phyloP scores from a whole-genome alignment of 129 eudicot genomes.

The Lonicera japonica region DNA sequence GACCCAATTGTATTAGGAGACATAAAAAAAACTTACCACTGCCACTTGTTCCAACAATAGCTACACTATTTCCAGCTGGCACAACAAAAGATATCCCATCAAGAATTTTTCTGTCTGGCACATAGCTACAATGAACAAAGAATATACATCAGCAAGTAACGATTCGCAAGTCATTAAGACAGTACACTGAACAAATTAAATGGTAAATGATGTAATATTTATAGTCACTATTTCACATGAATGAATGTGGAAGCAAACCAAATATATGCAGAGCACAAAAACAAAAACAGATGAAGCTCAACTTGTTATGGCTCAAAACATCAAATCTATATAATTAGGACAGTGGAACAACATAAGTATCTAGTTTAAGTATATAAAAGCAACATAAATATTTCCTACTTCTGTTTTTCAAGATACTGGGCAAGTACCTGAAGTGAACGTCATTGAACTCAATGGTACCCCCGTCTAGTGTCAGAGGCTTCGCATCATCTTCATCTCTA shows the following conservation, averaged over 20 bases:
- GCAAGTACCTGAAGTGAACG: constrained; percentile 79
- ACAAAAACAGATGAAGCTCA: not conserved
- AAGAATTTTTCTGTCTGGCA: constrained; percentile 91
- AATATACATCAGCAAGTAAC: constrained; percentile 18
- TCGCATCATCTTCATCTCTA: constrained; percentile 58
- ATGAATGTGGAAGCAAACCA: not conserved
- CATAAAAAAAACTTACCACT: constrained; percentile 60
- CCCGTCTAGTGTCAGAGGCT: constrained; percentile 65
- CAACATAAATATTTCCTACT: too few relatives aligned
- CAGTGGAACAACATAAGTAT: too few relatives aligned
- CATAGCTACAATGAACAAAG: constrained; percentile 45
- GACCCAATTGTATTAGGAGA: not conserved
- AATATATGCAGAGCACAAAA: not conserved
- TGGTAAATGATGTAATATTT: not conserved
- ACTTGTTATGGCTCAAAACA: not conserved
- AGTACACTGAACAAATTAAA: not conserved
- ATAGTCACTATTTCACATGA: not conserved
- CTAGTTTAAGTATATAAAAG: too few relatives aligned
- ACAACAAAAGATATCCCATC: constrained; percentile 95
- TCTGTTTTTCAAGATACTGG: too few relatives aligned
- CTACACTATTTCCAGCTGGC: constrained; percentile 97
- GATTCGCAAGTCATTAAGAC: constrained; percentile 2
- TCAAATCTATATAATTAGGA: too few relatives aligned
- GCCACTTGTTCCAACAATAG: constrained; percentile 98
- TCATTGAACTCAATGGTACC: constrained; percentile 75